These are phyloP conservation scores for Phoma herbarum DNA, from an alignment of 2,329 filamentous ascomycete species.

Conservation along the genomic window DNA sequence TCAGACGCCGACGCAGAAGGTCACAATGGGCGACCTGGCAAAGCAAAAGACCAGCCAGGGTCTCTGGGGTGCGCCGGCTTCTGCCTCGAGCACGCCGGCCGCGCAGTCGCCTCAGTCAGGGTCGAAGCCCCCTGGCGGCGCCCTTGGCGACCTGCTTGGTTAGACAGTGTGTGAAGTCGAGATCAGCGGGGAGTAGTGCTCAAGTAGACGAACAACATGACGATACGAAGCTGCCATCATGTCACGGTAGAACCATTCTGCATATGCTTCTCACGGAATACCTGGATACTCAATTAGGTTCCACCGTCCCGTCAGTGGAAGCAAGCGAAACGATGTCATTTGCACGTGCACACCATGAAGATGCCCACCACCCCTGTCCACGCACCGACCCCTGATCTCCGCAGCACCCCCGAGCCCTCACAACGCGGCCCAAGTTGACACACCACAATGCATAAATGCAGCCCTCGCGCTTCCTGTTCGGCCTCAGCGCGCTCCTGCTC, in stretches of 20 bases:
- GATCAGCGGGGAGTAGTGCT: not conserved
- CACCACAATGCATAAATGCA: conserved; percentile 58
- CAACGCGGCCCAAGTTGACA: conserved; percentile 22
- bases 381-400: conserved; percentile 3
- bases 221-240: not conserved
- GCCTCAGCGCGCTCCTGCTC: conserved; percentile 61
- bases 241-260: not conserved
- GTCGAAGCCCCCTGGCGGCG: conserved; percentile 48
- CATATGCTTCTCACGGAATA: not conserved
- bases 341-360: not conserved
- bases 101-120: conserved; percentile 39
- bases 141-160: conserved; percentile 48
- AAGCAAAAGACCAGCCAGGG: conserved; percentile 96
- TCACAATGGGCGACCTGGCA: conserved; percentile 91
- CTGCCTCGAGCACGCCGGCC: conserved; percentile 44
- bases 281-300: not conserved
- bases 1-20: conserved; percentile 66
- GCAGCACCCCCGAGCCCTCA: conserved; percentile 13
- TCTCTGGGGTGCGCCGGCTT: conserved; percentile 82
- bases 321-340: not conserved
- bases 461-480: conserved; percentile 57
- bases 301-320: not conserved
- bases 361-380: not conserved
- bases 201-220: conserved; percentile 3
- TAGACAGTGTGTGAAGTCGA: conserved; percentile 17